Percentiles rank a stretch among this genome's conserved stretches.
phyloP scores from a whole-genome alignment of 768 basidiomycete species.

The Nidula microcarpa region DNA sequence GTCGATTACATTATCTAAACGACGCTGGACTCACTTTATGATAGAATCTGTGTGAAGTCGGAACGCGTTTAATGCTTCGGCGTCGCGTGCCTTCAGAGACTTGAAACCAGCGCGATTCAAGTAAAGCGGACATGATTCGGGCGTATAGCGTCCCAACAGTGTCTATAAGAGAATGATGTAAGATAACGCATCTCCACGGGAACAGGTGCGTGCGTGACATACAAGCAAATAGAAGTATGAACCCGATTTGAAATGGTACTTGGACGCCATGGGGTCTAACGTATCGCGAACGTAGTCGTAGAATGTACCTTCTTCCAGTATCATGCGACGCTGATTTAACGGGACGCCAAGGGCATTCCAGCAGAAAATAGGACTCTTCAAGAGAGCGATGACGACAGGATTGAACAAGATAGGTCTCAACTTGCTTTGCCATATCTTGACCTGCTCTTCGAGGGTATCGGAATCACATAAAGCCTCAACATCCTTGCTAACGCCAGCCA shows the following conservation, averaged over 20 bases:
- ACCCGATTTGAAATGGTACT: constrained; percentile 53
- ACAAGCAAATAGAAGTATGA: constrained; percentile 66
- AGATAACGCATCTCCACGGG: not conserved
- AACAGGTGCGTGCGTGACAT: constrained; percentile 8
- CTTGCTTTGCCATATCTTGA: constrained; percentile 55
- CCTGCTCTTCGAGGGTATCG: constrained; percentile 53
- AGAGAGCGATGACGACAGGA: constrained; percentile 50
- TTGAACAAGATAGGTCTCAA: constrained; percentile 62
- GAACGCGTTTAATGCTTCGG: constrained; percentile 47
- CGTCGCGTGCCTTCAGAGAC: constrained; percentile 44
- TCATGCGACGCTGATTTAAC: constrained; percentile 60
- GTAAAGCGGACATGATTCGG: constrained; percentile 59
- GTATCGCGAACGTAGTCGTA: constrained; percentile 53
- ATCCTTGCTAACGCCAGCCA: constrained; percentile 57
- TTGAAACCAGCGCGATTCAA: constrained; percentile 61
- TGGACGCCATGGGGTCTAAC: constrained; percentile 43
- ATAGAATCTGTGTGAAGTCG: constrained; percentile 73
- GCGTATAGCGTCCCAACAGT: constrained; percentile 54
- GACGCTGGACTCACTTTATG: constrained; percentile 42
- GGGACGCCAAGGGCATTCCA: constrained; percentile 84
- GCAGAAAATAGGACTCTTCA: constrained; percentile 53
- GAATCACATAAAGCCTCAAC: constrained; percentile 54
- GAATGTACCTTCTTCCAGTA: constrained; percentile 46
- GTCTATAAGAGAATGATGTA: constrained; percentile 14
- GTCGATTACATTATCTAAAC: not conserved